Conservation (phyloP, 2,329 filamentous ascomycete species). For the Ophiostoma perfectum region DNA sequence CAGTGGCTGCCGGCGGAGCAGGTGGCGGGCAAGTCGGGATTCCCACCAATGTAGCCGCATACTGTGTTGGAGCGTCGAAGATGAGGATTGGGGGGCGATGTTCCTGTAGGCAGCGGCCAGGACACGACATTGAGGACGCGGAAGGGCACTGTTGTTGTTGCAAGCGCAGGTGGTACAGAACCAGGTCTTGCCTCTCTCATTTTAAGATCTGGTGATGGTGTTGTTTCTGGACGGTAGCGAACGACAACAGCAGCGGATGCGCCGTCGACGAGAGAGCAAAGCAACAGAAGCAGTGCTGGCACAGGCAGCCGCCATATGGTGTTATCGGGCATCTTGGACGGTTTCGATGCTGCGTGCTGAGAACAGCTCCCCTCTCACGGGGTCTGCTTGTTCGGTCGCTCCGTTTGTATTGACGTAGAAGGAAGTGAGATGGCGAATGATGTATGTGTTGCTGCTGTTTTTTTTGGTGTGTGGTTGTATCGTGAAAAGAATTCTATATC, state of each 20-base stretch:
- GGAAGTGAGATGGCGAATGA: too few relatives aligned
- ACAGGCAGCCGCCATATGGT: background rate
- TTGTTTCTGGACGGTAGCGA: background rate
- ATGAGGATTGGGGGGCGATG: slow-evolving; percentile 32
- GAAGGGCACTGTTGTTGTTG: slow-evolving; percentile 29
- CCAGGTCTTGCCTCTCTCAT: background rate
- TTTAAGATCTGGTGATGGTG: background rate
- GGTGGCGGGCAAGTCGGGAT: slow-evolving; percentile 49
- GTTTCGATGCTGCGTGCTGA: background rate
- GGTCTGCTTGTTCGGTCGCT: background rate
- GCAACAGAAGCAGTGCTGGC: background rate
- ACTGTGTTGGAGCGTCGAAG: slow-evolving; percentile 46
- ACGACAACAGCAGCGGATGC: background rate
- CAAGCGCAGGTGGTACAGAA: slow-evolving; percentile 28
- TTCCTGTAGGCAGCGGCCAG: slow-evolving; percentile 39
- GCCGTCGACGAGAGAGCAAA: background rate
- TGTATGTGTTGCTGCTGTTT: background rate
- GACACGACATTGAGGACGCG: slow-evolving; percentile 33
- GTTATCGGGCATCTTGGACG: background rate
- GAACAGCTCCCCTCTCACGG: background rate
- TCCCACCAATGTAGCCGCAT: slow-evolving; percentile 53
- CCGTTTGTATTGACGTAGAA: background rate
- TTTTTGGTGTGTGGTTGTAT: too few relatives aligned
- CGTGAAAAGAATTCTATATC: too few relatives aligned
- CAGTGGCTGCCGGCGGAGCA: slow-evolving; percentile 55